These are phyloP conservation scores for Clathrus columnatus DNA, from an alignment of 768 basidiomycete species.

Conservation along the genomic window DNA sequence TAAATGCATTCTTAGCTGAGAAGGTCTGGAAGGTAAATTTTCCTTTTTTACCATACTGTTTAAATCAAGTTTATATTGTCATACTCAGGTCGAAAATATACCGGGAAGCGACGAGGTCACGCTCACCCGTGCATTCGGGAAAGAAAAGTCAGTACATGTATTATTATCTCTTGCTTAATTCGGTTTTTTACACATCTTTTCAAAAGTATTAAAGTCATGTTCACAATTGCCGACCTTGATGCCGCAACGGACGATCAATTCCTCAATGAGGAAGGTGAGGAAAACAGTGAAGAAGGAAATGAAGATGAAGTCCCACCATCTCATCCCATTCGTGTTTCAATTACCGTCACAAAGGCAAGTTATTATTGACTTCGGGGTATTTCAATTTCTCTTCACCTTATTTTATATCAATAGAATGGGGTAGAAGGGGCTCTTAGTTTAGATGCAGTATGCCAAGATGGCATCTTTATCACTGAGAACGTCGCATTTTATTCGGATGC, in stretches of 20 bases:
- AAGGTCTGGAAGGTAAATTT: slow-evolving; percentile 70
- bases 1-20: slow-evolving; percentile 63
- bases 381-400: not conserved
- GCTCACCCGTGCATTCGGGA: slow-evolving; percentile 78
- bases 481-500: slow-evolving; percentile 75
- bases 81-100: slow-evolving; percentile 54
- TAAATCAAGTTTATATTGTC: not conserved
- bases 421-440: slow-evolving; percentile 63
- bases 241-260: slow-evolving; percentile 25
- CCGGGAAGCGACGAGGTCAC: slow-evolving; percentile 73
- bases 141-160: slow-evolving; percentile 60
- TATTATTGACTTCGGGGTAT: not conserved
- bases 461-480: slow-evolving; percentile 79
- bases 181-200: not conserved
- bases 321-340: slow-evolving; percentile 69
- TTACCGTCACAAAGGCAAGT: slow-evolving; percentile 77
- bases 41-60: not conserved
- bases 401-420: not conserved
- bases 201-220: slow-evolving; percentile 74
- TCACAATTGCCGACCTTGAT: slow-evolving; percentile 87
- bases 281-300: slow-evolving; percentile 31
- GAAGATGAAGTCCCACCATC: slow-evolving; percentile 29
- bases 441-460: slow-evolving; percentile 73
- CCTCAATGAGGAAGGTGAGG: slow-evolving; percentile 25
- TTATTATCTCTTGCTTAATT: not conserved